phyloP scores from a whole-genome alignment of 371 early-diverging fungal species.

The Mortierella sp. region DNA sequence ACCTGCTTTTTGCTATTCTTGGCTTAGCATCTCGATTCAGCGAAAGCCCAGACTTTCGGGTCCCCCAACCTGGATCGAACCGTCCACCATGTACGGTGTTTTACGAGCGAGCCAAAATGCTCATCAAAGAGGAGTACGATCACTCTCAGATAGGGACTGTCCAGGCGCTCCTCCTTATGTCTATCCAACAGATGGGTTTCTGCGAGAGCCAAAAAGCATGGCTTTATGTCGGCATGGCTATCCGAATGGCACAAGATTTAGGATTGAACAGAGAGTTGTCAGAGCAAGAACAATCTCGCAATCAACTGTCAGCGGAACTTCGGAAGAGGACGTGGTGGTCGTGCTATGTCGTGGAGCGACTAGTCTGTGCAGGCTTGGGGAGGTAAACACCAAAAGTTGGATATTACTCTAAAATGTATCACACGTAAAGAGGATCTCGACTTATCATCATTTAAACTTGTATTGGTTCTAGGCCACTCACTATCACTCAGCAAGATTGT shows the following conservation, averaged over 20 bases:
- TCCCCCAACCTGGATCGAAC: constrained; percentile 61
- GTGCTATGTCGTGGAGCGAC: constrained; percentile 72
- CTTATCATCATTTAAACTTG: background rate
- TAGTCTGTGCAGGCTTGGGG: constrained; percentile 61
- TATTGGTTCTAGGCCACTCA: constrained; percentile 26
- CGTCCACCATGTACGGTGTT: constrained; percentile 60
- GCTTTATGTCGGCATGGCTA: constrained; percentile 66
- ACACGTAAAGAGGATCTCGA: too few species aligned
- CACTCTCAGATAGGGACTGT: constrained; percentile 66
- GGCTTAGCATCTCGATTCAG: constrained; percentile 78
- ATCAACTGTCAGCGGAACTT: constrained; percentile 65
- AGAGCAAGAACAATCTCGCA: constrained; percentile 61
- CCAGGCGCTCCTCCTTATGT: constrained; percentile 69
- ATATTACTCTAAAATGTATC: too few species aligned
- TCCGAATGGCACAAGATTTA: constrained; percentile 74
- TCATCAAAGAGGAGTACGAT: constrained; percentile 71
- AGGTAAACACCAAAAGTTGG: constrained; percentile 17
- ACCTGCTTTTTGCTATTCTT: constrained; percentile 76
- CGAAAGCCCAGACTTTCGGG: constrained; percentile 67
- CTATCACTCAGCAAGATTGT: constrained; percentile 35
- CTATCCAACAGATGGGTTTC: constrained; percentile 63
- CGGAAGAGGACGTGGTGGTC: constrained; percentile 75
- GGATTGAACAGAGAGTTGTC: constrained; percentile 73
- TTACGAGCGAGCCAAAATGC: constrained; percentile 66
- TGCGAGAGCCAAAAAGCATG: constrained; percentile 56